Conservation (phyloP, 1,284 basidiomycete species). For the Ustilago curta region DNA sequence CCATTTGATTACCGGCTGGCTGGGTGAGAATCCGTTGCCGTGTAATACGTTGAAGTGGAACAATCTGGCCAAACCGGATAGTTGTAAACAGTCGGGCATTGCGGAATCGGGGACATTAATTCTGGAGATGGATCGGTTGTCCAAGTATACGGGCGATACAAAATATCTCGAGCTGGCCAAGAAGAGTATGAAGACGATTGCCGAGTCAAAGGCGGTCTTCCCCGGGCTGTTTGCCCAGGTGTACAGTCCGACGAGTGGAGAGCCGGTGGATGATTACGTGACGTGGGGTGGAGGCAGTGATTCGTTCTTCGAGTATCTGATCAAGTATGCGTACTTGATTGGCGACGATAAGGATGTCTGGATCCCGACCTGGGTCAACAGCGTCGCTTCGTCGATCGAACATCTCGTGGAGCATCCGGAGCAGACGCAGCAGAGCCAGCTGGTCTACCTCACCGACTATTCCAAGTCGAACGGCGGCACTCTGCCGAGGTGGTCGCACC, state of each 20-base stretch:
- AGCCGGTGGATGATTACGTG: conserved; percentile 48
- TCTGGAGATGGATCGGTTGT: conserved; percentile 58
- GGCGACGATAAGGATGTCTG: conserved; percentile 45
- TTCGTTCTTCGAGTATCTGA: conserved; percentile 62
- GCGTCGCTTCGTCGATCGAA: conserved; percentile 48
- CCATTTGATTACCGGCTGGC: conserved; percentile 57
- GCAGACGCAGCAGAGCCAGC: conserved; percentile 28
- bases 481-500: conserved; percentile 53
- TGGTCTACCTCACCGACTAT: conserved; percentile 58
- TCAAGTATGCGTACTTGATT: conserved; percentile 58
- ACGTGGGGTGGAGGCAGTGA: conserved; percentile 65
- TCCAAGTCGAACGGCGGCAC: conserved; percentile 34
- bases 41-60: conserved; percentile 62
- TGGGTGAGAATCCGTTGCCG: conserved; percentile 54
- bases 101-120: conserved; percentile 60
- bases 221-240: conserved; percentile 53
- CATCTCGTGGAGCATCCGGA: conserved; percentile 51
- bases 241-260: conserved; percentile 19
- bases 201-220: conserved; percentile 39
- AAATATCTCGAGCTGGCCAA: conserved; percentile 51
- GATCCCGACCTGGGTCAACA: conserved; percentile 56
- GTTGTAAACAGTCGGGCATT: conserved; percentile 39
- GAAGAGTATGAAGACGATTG: conserved; percentile 55
- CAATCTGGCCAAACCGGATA: conserved; percentile 22
- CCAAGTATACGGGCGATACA: conserved; percentile 50